Evolutionary conservation across 306 rosid species (phyloP).

Genomic region (Vachellia collinsii): DNA sequence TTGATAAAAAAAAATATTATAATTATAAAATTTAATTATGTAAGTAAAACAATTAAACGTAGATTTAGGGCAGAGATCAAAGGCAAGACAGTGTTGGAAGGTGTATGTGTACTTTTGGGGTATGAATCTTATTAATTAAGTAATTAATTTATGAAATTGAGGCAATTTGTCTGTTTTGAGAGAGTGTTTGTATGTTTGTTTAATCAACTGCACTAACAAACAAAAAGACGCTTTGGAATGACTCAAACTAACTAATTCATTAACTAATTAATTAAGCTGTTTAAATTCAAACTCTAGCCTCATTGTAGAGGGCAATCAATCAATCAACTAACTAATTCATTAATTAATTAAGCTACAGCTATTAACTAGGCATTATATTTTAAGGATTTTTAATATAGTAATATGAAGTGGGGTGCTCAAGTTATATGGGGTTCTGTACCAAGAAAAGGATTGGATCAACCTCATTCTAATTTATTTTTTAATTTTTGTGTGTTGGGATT

Average conservation of each 20-base stretch:
- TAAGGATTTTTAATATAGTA: background rate
- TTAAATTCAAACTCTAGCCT: background rate
- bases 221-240: slow-evolving; percentile 36
- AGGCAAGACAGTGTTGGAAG: slow-evolving; percentile 5
- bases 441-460: background rate
- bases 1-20: too few relatives aligned
- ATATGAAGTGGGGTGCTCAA: slow-evolving; percentile 20
- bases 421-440: background rate
- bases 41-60: background rate
- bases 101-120: background rate
- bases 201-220: slow-evolving; percentile 26
- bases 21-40: background rate
- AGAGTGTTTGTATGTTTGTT: background rate
- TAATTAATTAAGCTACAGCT: background rate
- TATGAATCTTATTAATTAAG: background rate
- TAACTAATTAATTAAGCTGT: too few relatives aligned
- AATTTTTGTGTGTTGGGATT: background rate
- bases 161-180: slow-evolving; percentile 37
- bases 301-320: background rate
- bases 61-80: background rate
- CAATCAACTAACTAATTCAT: background rate
- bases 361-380: background rate
- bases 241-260: too few relatives aligned
- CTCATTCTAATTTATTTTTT: slow-evolving; percentile 5
- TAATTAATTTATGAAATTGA: slow-evolving; percentile 44